These are phyloP conservation scores for Neoascochyta sp. DNA, from an alignment of 2,329 filamentous ascomycete species.

Conservation along the genomic window DNA sequence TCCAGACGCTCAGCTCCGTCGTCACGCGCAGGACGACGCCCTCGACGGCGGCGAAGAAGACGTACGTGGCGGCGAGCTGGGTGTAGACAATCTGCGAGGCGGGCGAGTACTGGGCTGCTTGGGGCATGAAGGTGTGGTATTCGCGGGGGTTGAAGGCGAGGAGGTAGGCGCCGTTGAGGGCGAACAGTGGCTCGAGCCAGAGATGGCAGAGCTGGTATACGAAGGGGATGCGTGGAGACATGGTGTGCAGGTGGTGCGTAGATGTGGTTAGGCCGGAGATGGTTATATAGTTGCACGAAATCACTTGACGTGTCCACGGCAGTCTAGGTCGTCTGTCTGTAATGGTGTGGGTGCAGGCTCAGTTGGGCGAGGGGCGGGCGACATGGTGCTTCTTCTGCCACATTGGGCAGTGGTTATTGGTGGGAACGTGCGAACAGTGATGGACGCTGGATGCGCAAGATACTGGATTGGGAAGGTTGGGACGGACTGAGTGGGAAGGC, in stretches of 20 bases:
- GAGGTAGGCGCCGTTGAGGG: conserved; percentile 52
- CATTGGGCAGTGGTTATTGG: too few species aligned
- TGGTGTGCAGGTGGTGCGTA: too few species aligned
- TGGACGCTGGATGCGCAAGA: background rate
- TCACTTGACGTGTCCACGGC: too few species aligned
- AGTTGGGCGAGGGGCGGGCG: too few species aligned
- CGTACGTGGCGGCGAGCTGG: conserved; percentile 72
- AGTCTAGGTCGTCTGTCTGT: too few species aligned
- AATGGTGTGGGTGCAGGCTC: too few species aligned
- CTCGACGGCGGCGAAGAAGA: conserved; percentile 74
- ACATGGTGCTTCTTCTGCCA: too few species aligned
- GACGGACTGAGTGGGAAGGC: too few species aligned
- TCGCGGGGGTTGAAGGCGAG: conserved; percentile 47
- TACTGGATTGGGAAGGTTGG: background rate
- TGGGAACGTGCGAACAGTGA: background rate
- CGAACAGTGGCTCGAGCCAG: conserved; percentile 60
- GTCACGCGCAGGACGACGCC: conserved; percentile 68
- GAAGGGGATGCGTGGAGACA: conserved; percentile 40
- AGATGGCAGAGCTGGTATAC: conserved; percentile 73
- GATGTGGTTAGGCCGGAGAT: too few species aligned
- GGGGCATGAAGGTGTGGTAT: conserved; percentile 63
- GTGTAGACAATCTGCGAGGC: conserved; percentile 57
- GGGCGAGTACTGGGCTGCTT: conserved; percentile 42
- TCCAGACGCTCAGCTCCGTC: conserved; percentile 66
- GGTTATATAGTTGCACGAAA: too few species aligned